These are phyloP conservation scores for Pisolithus marmoratus DNA, from an alignment of 768 basidiomycete genomes.

Conservation along the genomic window DNA sequence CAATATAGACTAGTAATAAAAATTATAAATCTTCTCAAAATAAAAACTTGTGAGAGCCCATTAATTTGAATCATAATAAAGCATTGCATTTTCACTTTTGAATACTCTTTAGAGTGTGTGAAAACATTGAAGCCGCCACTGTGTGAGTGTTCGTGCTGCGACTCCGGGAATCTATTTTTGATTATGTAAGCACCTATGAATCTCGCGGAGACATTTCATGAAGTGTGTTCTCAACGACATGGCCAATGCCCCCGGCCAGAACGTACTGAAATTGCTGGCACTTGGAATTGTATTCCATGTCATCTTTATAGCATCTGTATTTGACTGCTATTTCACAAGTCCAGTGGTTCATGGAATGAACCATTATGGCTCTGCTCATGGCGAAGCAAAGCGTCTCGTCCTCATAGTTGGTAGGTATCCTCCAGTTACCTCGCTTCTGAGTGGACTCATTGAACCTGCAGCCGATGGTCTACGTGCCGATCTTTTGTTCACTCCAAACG, in stretches of 20 bases:
- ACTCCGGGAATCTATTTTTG: no score
- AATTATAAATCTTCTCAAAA: no score
- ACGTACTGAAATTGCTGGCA: conserved; percentile 41
- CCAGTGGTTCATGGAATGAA: conserved; percentile 78
- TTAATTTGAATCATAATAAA: no score
- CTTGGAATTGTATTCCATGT: conserved; percentile 72
- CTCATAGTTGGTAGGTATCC: conserved; percentile 63
- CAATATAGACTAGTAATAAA: no score
- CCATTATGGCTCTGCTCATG: conserved; percentile 39
- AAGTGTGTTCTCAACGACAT: background rate
- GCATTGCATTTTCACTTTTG: no score
- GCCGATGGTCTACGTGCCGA: conserved; percentile 85
- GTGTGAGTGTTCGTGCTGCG: no score
- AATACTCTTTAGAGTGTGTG: no score
- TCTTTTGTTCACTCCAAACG: conserved; percentile 60
- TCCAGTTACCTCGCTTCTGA: no score
- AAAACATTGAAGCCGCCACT: no score
- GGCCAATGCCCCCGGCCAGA: conserved; percentile 12
- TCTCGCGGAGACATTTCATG: no score
- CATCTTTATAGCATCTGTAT: conserved; percentile 63
- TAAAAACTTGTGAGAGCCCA: no score
- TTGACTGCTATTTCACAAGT: conserved; percentile 86
- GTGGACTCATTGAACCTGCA: conserved; percentile 19
- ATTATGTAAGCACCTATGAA: no score
- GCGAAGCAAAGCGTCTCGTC: conserved; percentile 67